A percentile compares a stretch with the other conserved stretches of the same genome.
These are phyloP conservation scores for Noccaea caerulescens DNA, from an alignment of 345 rosid species.

Conservation along the genomic window DNA sequence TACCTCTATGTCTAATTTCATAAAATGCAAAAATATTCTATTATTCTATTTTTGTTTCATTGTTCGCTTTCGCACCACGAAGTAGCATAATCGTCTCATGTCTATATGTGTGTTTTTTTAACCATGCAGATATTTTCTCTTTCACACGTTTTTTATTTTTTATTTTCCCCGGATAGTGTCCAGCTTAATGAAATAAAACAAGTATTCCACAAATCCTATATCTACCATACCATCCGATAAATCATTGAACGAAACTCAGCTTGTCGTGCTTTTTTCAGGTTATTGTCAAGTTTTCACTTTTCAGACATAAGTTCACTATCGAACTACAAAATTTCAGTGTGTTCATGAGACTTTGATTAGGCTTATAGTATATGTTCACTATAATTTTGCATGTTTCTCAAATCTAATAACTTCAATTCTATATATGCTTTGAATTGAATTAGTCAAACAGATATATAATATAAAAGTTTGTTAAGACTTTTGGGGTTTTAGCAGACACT, in stretches of 20 bases:
- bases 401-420: background rate
- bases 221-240: constrained; percentile 2
- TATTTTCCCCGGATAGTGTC: no score
- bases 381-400: constrained; percentile 5
- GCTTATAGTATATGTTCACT: background rate
- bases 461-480: constrained; percentile 15
- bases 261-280: background rate
- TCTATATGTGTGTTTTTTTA: background rate
- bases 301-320: background rate
- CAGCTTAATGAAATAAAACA: background rate
- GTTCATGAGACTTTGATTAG: background rate
- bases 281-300: background rate
- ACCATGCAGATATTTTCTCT: constrained; percentile 1
- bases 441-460: constrained; percentile 17
- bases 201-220: background rate
- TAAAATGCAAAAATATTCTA: constrained; percentile 10
- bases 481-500: constrained; percentile 35
- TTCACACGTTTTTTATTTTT: background rate
- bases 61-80: background rate
- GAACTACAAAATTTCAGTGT: background rate
- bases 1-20: background rate
- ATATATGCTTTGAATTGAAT: background rate
- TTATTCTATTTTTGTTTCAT: background rate
- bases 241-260: constrained; percentile 13
- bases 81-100: constrained; percentile 6